Percentiles rank a stretch among this genome's conserved stretches.
These are phyloP conservation scores for Skeletonema tropicum DNA, from an alignment of 108 stramenopile genomes.

Conservation along the genomic window DNA sequence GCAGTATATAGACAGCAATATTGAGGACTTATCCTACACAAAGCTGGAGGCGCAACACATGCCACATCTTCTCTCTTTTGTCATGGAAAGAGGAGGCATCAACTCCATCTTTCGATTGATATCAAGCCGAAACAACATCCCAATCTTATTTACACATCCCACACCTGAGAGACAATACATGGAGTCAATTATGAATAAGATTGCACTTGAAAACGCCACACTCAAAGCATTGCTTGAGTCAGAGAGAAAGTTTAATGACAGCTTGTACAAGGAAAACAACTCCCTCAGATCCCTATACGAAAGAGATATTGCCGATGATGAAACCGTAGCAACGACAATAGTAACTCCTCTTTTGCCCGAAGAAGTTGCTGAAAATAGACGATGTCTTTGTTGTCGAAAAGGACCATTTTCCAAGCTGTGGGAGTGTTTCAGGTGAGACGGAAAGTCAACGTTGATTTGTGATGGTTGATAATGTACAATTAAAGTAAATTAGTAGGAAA, in stretches of 20 bases:
- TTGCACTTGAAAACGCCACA: conserved; percentile 24
- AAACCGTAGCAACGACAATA: background rate
- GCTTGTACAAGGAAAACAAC: conserved; percentile 12
- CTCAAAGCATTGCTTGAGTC: conserved; percentile 24
- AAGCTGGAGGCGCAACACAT: conserved; percentile 26
- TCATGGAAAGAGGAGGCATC: conserved; percentile 18
- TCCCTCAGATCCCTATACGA: background rate
- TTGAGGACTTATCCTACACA: conserved; percentile 20
- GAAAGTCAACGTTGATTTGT: background rate
- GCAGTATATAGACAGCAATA: conserved; percentile 14
- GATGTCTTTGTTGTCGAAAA: background rate
- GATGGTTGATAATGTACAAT: conserved; percentile 3
- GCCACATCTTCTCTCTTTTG: conserved; percentile 28
- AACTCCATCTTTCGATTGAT: conserved; percentile 19
- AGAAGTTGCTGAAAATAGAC: conserved; percentile 2
- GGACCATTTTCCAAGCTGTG: background rate
- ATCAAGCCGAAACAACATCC: conserved; percentile 13
- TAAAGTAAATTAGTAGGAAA: no score
- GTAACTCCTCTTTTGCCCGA: conserved; percentile 19
- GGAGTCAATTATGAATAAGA: conserved; percentile 17
- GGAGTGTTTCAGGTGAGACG: background rate
- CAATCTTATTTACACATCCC: conserved; percentile 20
- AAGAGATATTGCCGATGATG: background rate
- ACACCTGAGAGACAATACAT: conserved; percentile 32
- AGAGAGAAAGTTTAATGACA: conserved; percentile 21